Evolutionary conservation across 2,329 filamentous ascomycete species (phyloP).

Genomic region (Neocatenulostroma microsporum): DNA sequence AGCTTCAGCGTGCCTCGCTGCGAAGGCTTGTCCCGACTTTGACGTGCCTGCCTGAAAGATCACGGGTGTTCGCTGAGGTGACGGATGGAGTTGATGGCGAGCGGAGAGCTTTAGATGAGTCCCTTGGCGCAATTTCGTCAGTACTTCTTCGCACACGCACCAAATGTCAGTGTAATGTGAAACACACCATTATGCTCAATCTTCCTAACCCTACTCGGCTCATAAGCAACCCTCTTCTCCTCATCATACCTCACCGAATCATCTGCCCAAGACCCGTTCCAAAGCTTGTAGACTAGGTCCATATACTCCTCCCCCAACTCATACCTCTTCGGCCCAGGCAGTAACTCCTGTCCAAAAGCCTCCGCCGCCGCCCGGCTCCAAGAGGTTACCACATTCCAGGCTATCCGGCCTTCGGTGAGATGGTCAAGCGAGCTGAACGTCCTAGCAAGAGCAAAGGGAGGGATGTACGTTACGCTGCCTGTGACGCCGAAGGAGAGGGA

Average conservation of each 20-base stretch:
- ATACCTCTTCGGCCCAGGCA: conserved; percentile 56
- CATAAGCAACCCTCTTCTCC: conserved; percentile 49
- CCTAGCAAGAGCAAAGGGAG: conserved; percentile 55
- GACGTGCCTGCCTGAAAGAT: too few relatives aligned
- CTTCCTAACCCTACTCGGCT: conserved; percentile 51
- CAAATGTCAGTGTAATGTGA: too few relatives aligned
- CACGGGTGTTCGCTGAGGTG: conserved; percentile 35
- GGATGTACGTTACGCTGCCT: conserved; percentile 55
- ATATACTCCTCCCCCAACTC: conserved; percentile 56
- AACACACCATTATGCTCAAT: conserved; percentile 56
- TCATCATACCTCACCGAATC: conserved; percentile 50
- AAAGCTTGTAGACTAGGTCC: conserved; percentile 54
- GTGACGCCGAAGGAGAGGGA: conserved; percentile 57
- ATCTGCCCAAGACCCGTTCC: conserved; percentile 48
- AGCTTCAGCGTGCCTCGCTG: too few relatives aligned
- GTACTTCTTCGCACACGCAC: too few relatives aligned
- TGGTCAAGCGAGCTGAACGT: conserved; percentile 57
- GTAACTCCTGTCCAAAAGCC: conserved; percentile 51
- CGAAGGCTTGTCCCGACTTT: too few relatives aligned
- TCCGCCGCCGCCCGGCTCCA: conserved; percentile 58
- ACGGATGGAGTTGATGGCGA: conserved; percentile 38
- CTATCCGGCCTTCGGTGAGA: conserved; percentile 53
- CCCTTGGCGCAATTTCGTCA: too few relatives aligned
- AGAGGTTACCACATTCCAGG: conserved; percentile 60
- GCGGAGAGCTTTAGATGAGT: conserved; percentile 41